A percentile compares a stretch with the other conserved stretches of the same genome.
These are phyloP conservation scores for Athelia psychrophila DNA, from an alignment of 1,284 basidiomycete genomes.

Conservation along the genomic window DNA sequence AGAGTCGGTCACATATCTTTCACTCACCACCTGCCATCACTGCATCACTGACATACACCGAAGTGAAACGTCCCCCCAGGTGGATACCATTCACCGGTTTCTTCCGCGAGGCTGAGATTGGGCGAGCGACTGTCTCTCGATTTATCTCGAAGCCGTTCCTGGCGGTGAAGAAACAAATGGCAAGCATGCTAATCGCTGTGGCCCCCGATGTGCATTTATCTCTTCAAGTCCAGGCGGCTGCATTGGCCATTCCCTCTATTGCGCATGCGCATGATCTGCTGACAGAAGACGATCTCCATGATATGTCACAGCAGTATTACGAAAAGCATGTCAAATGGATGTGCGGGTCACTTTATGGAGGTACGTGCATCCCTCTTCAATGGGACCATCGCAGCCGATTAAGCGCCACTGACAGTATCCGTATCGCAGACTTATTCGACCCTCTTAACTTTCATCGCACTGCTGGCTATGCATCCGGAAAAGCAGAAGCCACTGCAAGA, in stretches of 20 bases:
- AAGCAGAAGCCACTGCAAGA: slow-evolving; percentile 22
- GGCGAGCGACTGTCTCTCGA: slow-evolving; percentile 11
- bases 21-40: background rate
- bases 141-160: slow-evolving; percentile 15
- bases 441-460: slow-evolving; percentile 21
- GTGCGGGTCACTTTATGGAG: slow-evolving; percentile 24
- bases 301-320: background rate
- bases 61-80: slow-evolving; percentile 14
- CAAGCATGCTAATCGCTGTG: background rate
- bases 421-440: slow-evolving; percentile 22
- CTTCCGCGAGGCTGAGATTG: slow-evolving; percentile 7
- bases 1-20: slow-evolving; percentile 9
- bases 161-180: slow-evolving; percentile 12
- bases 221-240: background rate
- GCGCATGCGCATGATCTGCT: slow-evolving; percentile 16
- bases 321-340: slow-evolving; percentile 17
- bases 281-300: background rate
- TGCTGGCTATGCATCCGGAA: slow-evolving; percentile 26
- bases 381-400: background rate
- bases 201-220: no score
- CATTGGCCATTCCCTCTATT: slow-evolving; percentile 14
- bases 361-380: slow-evolving; percentile 12
- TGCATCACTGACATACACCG: background rate
- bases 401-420: background rate
- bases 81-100: slow-evolving; percentile 19